Evolutionary conservation across 139 green algal genomes (phyloP), one percentile per base, ranked within the genome.

Genomic region (Chlorella sp.): DNA sequence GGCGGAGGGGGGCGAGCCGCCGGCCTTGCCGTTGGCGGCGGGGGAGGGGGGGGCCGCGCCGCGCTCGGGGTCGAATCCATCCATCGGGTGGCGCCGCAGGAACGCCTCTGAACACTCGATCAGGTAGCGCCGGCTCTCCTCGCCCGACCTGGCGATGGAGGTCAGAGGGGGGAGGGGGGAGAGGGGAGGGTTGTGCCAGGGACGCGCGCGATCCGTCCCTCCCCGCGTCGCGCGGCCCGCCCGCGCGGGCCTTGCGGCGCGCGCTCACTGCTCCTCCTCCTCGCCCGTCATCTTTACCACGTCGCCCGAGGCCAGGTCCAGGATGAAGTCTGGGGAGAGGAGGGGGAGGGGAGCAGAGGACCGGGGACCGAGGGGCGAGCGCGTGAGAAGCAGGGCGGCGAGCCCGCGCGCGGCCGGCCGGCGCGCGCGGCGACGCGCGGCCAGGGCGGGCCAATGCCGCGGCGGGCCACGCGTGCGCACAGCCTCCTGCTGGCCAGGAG

Each of bases 251-350:
- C 38, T 23, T 36, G 40, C 9, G n/a, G 33, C 33, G 9, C 12
- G 12, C 33, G 12, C 60, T 46, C 33, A 8, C 60, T 43, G 48
- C 1, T 11, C 4, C 7, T 65, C 19, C 27, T 21, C 7, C 59
- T 2, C 59, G 36, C 62, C 73, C 68, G n/a, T 36, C 48, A 12
- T 72, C 29, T 29, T 59, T 8, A 25, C 53, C 65, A 62, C 65
- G 23, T 93, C 83, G 21, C 84, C 92, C n/a, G 82, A 91, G 12
- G 91, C 82, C 43, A 97, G 67, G 68, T 97, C 92, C 58, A 96
- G 80, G 19, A 95, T 83, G 67, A 92, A 94, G 70, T 96, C 92
- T n/a, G n/a, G n/a, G n/a, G n/a, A n/a, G n/a, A n/a, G n/a, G n/a
- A n/a, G n/a, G n/a, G n/a, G n/a, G n/a, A n/a, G n/a, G n/a, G n/a